These are phyloP conservation scores for Collybia mongolica DNA, from an alignment of 768 basidiomycete genomes.

Conservation along the genomic window DNA sequence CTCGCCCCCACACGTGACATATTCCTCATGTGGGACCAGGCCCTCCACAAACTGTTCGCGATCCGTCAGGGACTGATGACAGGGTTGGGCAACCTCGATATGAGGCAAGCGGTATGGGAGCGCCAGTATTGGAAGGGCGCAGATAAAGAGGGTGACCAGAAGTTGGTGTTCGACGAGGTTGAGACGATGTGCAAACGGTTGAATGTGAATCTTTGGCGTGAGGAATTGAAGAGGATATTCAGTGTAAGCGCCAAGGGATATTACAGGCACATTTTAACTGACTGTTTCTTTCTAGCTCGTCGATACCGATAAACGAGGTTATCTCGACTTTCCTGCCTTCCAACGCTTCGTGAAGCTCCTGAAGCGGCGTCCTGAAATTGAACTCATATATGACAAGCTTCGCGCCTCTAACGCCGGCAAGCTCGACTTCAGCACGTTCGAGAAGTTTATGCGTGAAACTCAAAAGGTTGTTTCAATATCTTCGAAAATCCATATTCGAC, in stretches of 20 bases:
- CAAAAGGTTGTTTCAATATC: slow-evolving; percentile 34
- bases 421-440: slow-evolving; percentile 42
- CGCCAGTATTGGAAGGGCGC: slow-evolving; percentile 82
- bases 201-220: slow-evolving; percentile 62
- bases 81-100: slow-evolving; percentile 65
- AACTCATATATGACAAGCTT: slow-evolving; percentile 55
- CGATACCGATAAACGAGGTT: slow-evolving; percentile 52
- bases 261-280: not conserved
- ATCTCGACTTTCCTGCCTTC: slow-evolving; percentile 81
- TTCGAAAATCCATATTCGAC: not conserved
- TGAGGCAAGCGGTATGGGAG: slow-evolving; percentile 78
- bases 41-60: slow-evolving; percentile 63
- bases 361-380: slow-evolving; percentile 81
- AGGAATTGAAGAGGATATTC: slow-evolving; percentile 62
- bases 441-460: slow-evolving; percentile 44
- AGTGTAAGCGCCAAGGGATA: slow-evolving; percentile 33
- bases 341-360: slow-evolving; percentile 81
- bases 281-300: slow-evolving; percentile 51
- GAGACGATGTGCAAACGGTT: slow-evolving; percentile 70
- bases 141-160: slow-evolving; percentile 58
- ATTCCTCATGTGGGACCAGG: slow-evolving; percentile 57
- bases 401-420: slow-evolving; percentile 24
- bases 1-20: slow-evolving; percentile 62
- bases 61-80: slow-evolving; percentile 76
- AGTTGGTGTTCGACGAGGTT: slow-evolving; percentile 72